Evolutionary conservation across 2,329 filamentous ascomycete genomes (phyloP), one percentile per base, ranked within the genome.

Genomic region (Aspergillus tamarii): DNA sequence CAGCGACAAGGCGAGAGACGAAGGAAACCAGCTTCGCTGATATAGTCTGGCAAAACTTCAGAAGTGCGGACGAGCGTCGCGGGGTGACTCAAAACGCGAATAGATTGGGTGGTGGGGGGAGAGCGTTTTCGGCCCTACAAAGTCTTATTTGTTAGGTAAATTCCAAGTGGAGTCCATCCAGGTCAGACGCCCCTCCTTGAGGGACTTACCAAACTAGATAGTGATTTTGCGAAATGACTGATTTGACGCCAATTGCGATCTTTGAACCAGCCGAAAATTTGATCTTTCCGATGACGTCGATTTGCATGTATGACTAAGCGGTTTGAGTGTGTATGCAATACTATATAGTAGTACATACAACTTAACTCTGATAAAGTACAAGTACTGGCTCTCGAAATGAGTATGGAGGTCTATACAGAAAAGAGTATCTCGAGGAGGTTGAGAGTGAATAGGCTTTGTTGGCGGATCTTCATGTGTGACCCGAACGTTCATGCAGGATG

Each of bases 21-120:
- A 63, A 60, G 16, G 55, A 66, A 64, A 73, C 66, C 74, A 76
- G 66, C 62, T 72, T 77, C 74, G 65, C 67, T 57, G 59, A 45
- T 23, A 48, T n/a, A 55, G 12, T 36, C n/a, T n/a, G 34, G 11
- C 32, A 12, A 26, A 30, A 26, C 11, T 36, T 28, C 30, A 21
- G 6, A n/a, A n/a, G 14, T 48, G 10, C 14, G 12, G 16, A 50
- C 16, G 52, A 36, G 30, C 10, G 52, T 34, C 52, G 32, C 30
- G 12, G 32, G 23, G 58, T 36, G 55, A 48, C n/a, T 30, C 9
- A 41, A 41, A n/a, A 7, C 36, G 52, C 52, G 59, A 55, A 45
- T 55, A 61, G 43, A 57, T 39, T 43, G 41, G 41, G 14, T 39
- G 55, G 59, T 48, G 50, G 59, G 50, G 50, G 45, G 45, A 32